phyloP scores from a whole-genome alignment of 225 moss, liverwort and hornwort species.

The Physcomitrellopsis africana region DNA sequence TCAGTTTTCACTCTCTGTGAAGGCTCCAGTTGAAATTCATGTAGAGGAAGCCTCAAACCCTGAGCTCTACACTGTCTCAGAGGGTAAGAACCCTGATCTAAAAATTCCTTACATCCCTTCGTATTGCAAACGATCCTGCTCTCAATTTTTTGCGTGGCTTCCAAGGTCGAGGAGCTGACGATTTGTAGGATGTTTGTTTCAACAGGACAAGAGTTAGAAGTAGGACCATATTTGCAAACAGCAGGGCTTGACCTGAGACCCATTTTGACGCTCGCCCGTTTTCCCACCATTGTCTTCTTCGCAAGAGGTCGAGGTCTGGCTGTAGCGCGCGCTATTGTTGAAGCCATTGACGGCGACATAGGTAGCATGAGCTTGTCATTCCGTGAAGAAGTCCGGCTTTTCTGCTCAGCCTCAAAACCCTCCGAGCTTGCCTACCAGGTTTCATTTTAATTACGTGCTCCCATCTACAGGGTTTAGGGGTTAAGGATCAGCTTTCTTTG shows the following conservation, averaged over 20 bases:
- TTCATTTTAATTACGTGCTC: not conserved
- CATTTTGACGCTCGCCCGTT: conserved; percentile 74
- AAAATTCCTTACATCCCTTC: not conserved
- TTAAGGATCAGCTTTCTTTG: not conserved
- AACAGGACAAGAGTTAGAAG: conserved; percentile 81
- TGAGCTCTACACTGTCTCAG: conserved; percentile 58
- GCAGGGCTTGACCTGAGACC: conserved; percentile 78
- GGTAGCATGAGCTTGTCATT: conserved; percentile 80
- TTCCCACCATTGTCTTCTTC: conserved; percentile 77
- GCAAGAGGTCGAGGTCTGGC: conserved; percentile 72
- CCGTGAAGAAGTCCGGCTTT: conserved; percentile 75
- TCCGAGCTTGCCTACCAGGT: conserved; percentile 79
- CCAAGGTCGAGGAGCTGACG: not conserved
- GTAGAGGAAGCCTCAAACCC: conserved; percentile 68
- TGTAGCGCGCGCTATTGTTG: conserved; percentile 71
- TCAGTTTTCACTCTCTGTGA: conserved; percentile 70
- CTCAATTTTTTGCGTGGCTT: not conserved
- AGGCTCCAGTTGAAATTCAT: conserved; percentile 74
- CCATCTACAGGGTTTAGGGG: not conserved
- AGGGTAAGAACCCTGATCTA: conserved; percentile 44
- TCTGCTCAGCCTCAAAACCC: conserved; percentile 72
- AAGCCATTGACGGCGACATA: conserved; percentile 71
- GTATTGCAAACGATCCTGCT: not conserved
- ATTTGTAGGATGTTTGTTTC: not conserved
- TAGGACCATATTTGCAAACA: conserved; percentile 62